Evolutionary conservation across 2,329 filamentous ascomycete genomes (phyloP).

Genomic region (Arthrocladium fulminans): DNA sequence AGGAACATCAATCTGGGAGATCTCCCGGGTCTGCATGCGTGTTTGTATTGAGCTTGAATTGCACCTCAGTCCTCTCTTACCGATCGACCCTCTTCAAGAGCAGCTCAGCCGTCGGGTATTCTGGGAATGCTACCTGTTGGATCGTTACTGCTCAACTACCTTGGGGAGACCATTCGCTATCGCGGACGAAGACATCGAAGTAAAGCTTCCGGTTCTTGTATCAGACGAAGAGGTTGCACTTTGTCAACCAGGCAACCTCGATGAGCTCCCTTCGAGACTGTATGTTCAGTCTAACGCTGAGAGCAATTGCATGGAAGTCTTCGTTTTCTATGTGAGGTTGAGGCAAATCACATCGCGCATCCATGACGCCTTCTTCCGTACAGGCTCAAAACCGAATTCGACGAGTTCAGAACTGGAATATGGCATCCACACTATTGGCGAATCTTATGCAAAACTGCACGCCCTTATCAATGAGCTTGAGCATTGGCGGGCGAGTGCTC

Average conservation of each 20-base stretch:
- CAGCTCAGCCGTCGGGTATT: conserved; percentile 35
- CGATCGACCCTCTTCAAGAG: conserved; percentile 23
- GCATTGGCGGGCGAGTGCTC: conserved; percentile 29
- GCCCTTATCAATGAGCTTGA: conserved; percentile 30
- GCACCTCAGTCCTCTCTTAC: conserved; percentile 20
- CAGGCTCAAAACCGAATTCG: too few relatives aligned
- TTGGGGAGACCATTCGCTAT: conserved; percentile 37
- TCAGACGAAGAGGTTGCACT: conserved; percentile 28
- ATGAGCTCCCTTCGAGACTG: too few relatives aligned
- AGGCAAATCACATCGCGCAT: conserved; percentile 33
- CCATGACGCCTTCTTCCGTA: conserved; percentile 7
- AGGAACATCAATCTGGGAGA: conserved; percentile 34
- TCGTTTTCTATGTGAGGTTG: conserved; percentile 32
- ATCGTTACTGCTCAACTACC: conserved; percentile 37
- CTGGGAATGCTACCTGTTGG: conserved; percentile 40
- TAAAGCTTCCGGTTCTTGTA: conserved; percentile 30
- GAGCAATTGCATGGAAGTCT: conserved; percentile 33
- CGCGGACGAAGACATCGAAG: conserved; percentile 32
- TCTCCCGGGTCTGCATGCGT: conserved; percentile 33
- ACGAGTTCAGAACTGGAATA: too few relatives aligned
- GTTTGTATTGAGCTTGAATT: conserved; percentile 34
- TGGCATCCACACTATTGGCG: too few relatives aligned
- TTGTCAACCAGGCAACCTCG: conserved; percentile 13
- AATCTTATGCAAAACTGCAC: conserved; percentile 16
- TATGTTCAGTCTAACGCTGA: too few relatives aligned